Base-by-base conservation (phyloP, 225 moss, liverwort and hornwort species). In the Lunularia cruciata region DNA sequence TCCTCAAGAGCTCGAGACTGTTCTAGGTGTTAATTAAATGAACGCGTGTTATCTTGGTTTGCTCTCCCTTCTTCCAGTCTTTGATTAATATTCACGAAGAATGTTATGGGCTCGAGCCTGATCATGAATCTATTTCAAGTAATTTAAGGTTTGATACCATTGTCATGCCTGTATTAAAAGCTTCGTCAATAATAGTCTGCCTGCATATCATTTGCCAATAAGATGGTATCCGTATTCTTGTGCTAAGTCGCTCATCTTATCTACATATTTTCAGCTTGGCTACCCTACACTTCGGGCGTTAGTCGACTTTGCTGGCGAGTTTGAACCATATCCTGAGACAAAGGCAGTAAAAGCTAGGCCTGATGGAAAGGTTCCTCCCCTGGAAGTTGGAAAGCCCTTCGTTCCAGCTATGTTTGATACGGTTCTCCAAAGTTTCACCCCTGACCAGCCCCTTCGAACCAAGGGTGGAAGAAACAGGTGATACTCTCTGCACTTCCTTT, bases 351-450 rank as follows among this genome's bases (percentile, higher is more conserved):
- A 75, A 57, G 3, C 40, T 25, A 6, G 36, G 30, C 72, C 68
- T 33, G 80, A 83, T 65, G 30, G 32, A 5, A 76, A 67, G 51
- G 12, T 57, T 7, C 76, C 81, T 75, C 58, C 80, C 37, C 60
- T 78, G 49, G 86, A 90, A 71, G 86, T 88, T 67, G 98, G 98
- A 58, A 89, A 75, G 66, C 89, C 98, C 19, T 98, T 98, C 61
- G 87, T 89, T 77, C 98, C 98, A 43, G 85, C 77, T n/a, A 93
- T 98, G 98, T 98, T 98, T 74, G 93, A 98, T 76, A 79, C 80
- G 53, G 77, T 91, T 20, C 84, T 98, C 43, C 87, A 86, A 60
- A 93, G 78, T 72, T 98, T 98, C 72, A 90, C 90, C 76, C 98
- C 90, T 68, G 93, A 89, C 73, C 95, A 95, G 70, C 86, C 95